Base-by-base conservation (phyloP, 805 yeast genomes). In the Torulaspora microellipsoides region DNA sequence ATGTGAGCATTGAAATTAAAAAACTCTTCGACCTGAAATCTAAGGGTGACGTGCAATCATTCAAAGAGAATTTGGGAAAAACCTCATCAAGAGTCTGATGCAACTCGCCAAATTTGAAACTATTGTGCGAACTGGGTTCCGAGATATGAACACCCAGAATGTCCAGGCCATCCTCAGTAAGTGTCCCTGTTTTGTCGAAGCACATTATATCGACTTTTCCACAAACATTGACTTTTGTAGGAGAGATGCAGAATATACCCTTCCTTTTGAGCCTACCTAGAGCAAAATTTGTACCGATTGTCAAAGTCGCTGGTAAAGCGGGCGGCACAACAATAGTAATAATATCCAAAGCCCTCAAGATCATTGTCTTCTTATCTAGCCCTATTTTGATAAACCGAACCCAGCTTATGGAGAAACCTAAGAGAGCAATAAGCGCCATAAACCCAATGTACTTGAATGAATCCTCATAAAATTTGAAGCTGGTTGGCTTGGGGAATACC, bases 251-350 rank as follows among this genome's bases (percentile, higher is more conserved):
- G 55, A 82, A 93, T 1, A 95, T 81, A 32, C 76, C 70, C 47
- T 77, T 76, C 47, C 73, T 67, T 49, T 87, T 80, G 49, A 93
- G 70, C 48, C 98, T 73, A 27, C 80, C 72, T 20, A 93, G 66
- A 0, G 99, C 95, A 69, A 93, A 90, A 52, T 91, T 87, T 0
- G 97, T 90, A 14, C 99, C 99, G 47, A 93, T 91, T 0, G 99
- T 89, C 48, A 93, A 69, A 0, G 99, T 93, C 0, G 99, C 99
- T 0, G 99, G 99, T 35, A 93, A 72, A 0, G 99, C 99, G 1
- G 99, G 99, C 1, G 99, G 99, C 1, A 93, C 96, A 6, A 93
- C 99, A 61, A 93, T 89, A 0, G 99, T 93, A 42, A 93, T 83
- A 40, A 93, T 78, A 67, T 93, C 99, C 43, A 93, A 70, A 0